Conservation (phyloP, 805 yeast species). For the Kodamaea neixiangensis region DNA sequence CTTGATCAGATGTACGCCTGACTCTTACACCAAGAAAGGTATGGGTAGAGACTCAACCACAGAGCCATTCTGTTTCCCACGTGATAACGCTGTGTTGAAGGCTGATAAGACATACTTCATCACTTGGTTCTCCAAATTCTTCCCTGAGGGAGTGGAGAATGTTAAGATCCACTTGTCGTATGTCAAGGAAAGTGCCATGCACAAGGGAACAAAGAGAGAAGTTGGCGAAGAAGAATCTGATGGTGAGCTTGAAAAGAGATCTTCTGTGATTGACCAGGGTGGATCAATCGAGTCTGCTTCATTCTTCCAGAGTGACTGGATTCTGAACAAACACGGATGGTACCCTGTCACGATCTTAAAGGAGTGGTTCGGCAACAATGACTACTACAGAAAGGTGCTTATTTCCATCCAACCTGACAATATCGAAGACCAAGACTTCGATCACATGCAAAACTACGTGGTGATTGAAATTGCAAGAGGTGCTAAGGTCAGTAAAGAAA, state of each 20-base stretch:
- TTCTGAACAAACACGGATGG: slow-evolving; percentile 59
- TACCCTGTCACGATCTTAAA: slow-evolving; percentile 60
- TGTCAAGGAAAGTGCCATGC: slow-evolving; percentile 54
- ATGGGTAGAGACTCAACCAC: slow-evolving; percentile 53
- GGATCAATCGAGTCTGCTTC: slow-evolving; percentile 39
- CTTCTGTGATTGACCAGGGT: slow-evolving; percentile 40
- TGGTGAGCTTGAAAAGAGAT: slow-evolving; percentile 18
- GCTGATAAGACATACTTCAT: slow-evolving; percentile 68
- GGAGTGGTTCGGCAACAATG: slow-evolving; percentile 59
- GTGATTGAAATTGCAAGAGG: slow-evolving; percentile 52
- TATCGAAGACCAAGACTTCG: slow-evolving; percentile 65
- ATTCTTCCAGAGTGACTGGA: slow-evolving; percentile 75
- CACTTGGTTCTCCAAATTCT: slow-evolving; percentile 77
- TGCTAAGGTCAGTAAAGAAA: slow-evolving; percentile 53
- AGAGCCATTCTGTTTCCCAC: slow-evolving; percentile 87
- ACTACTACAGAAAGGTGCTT: slow-evolving; percentile 55
- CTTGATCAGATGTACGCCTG: slow-evolving; percentile 82
- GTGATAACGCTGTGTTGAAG: slow-evolving; percentile 56
- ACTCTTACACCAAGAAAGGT: slow-evolving; percentile 66
- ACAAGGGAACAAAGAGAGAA: slow-evolving; percentile 56
- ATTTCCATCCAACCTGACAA: slow-evolving; percentile 75
- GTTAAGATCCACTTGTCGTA: slow-evolving; percentile 70
- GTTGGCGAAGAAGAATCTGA: not conserved
- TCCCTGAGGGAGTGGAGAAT: slow-evolving; percentile 53
- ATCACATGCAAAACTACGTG: slow-evolving; percentile 44